phyloP scores from a whole-genome alignment of 441 rosid species.

The Sinapis alba region DNA sequence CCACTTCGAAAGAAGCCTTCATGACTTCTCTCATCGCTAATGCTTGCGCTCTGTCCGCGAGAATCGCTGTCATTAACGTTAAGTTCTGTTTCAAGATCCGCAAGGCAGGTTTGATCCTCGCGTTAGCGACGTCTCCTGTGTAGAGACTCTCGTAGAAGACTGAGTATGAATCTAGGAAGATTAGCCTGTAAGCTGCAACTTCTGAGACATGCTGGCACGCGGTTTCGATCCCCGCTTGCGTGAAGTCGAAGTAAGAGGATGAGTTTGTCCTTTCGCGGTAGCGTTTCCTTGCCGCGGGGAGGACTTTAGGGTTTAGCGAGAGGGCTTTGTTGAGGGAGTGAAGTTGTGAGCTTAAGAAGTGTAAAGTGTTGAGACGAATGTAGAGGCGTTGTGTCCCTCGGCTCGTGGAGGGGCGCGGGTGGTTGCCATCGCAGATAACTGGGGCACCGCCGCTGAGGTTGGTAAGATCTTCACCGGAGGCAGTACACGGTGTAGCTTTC shows the following conservation, averaged over 20 bases:
- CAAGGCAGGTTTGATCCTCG: slow-evolving; percentile 67
- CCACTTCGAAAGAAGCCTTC: slow-evolving; percentile 78
- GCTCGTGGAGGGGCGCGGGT: slow-evolving; percentile 78
- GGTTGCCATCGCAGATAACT: slow-evolving; percentile 44
- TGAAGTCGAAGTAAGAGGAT: slow-evolving; percentile 61
- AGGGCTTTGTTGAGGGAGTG: slow-evolving; percentile 75
- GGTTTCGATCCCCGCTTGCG: slow-evolving; percentile 56
- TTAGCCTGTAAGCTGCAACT: slow-evolving; percentile 80
- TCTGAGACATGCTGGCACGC: slow-evolving; percentile 81
- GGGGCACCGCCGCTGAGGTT: background rate
- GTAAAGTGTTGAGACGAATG: slow-evolving; percentile 81
- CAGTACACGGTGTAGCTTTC: slow-evolving; percentile 68
- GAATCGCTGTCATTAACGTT: slow-evolving; percentile 62
- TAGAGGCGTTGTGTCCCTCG: slow-evolving; percentile 94
- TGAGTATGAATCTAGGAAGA: slow-evolving; percentile 71
- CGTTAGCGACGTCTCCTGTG: slow-evolving; percentile 53
- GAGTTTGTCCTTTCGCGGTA: slow-evolving; percentile 44
- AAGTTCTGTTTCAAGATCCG: slow-evolving; percentile 68
- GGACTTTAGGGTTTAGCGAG: slow-evolving; percentile 52
- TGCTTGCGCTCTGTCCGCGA: slow-evolving; percentile 67
- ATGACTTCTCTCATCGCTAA: slow-evolving; percentile 75
- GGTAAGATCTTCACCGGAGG: slow-evolving; percentile 41
- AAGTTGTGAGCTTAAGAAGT: slow-evolving; percentile 66
- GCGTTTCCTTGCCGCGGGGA: slow-evolving; percentile 47
- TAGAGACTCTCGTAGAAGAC: slow-evolving; percentile 76